Evolutionary conservation across 1,284 basidiomycete species (phyloP).

Genomic region (Phellopilus nigrolimitatus): DNA sequence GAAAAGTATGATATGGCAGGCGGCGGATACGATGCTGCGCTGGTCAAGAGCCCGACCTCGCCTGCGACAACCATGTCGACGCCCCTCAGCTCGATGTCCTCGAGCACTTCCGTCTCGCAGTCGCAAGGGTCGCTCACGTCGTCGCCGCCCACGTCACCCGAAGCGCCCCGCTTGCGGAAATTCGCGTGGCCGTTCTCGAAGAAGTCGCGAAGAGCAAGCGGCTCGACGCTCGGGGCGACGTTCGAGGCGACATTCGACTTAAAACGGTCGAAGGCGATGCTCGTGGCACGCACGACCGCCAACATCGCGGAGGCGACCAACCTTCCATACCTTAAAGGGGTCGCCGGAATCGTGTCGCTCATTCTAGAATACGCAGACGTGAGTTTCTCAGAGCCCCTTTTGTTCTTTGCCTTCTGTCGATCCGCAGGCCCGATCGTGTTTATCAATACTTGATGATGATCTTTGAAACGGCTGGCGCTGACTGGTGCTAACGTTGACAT

Average conservation of each 20-base stretch:
- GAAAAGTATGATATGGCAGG: too few relatives aligned
- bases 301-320: constrained; percentile 1
- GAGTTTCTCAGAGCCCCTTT: not conserved
- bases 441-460: not conserved
- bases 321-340: constrained; percentile 8
- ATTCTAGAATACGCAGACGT: constrained; percentile 10
- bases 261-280: not conserved
- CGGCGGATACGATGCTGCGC: too few relatives aligned
- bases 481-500: not conserved
- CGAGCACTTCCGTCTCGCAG: not conserved
- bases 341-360: constrained; percentile 1
- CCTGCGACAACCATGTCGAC: not conserved
- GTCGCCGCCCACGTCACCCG: not conserved
- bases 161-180: not conserved
- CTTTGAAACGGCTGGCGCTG: not conserved
- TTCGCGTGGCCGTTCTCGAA: not conserved
- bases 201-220: not conserved
- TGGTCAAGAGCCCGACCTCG: not conserved
- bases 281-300: not conserved
- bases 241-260: not conserved
- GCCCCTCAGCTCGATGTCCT: not conserved
- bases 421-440: not conserved
- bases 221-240: not conserved
- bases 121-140: not conserved
- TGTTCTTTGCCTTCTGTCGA: not conserved